Conservation (phyloP, 2,329 filamentous ascomycete genomes). For the Ophiostoma sp. region DNA sequence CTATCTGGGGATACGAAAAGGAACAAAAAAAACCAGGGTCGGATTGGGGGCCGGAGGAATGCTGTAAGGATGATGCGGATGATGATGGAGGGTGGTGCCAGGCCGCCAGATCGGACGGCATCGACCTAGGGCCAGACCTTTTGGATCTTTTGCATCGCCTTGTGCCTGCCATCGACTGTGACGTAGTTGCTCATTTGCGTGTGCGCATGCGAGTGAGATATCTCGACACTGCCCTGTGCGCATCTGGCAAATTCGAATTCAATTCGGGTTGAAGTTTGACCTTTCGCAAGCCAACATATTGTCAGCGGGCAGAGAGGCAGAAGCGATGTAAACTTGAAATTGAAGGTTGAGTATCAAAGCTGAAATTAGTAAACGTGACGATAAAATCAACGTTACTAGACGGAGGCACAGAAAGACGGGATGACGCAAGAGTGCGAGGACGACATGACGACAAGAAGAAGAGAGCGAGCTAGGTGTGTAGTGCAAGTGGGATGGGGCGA, state of each 20-base stretch:
- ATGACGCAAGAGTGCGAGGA: neutral
- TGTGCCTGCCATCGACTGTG: neutral
- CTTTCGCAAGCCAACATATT: neutral
- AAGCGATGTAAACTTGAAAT: neutral
- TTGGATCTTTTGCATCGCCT: neutral
- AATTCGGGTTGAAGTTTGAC: neutral
- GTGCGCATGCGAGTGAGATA: neutral
- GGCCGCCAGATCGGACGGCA: neutral
- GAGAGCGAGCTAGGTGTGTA: no score
- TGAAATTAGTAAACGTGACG: neutral
- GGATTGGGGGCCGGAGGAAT: conserved; percentile 16
- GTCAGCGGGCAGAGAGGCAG: neutral
- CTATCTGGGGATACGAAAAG: conserved; percentile 13
- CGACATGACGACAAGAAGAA: no score
- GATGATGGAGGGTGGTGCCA: neutral
- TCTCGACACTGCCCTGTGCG: neutral
- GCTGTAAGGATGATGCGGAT: neutral
- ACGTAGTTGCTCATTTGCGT: neutral
- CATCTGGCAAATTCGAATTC: neutral
- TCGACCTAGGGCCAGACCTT: neutral
- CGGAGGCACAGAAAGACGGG: neutral
- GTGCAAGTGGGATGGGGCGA: neutral
- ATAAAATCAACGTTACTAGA: neutral
- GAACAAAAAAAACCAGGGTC: neutral
- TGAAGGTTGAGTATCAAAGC: neutral